Conservation (phyloP, 2,329 filamentous ascomycete species). For the Ophiostoma populinum region DNA sequence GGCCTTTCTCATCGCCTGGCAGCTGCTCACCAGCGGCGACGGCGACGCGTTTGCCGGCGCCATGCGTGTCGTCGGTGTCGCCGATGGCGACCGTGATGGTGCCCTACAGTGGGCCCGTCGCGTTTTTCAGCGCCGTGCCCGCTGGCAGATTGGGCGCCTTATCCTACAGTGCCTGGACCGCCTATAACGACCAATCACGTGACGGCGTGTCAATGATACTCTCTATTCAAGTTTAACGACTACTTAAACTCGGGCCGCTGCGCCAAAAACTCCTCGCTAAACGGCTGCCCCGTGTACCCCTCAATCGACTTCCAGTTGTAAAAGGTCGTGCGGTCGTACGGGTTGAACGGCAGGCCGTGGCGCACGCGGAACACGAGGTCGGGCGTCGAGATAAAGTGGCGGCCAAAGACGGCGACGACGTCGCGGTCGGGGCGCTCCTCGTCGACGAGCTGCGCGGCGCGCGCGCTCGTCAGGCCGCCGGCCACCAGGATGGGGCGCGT, state of each 20-base stretch:
- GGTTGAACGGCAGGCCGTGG: not conserved
- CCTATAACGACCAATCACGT: not conserved
- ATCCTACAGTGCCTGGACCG: conserved; percentile 17
- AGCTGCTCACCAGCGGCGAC: conserved; percentile 14
- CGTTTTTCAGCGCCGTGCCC: conserved; percentile 16
- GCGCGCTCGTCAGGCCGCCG: not conserved
- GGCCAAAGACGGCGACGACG: not conserved
- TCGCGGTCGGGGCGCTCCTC: not conserved
- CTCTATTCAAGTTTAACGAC: too few relatives aligned
- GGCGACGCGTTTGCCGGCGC: conserved; percentile 15
- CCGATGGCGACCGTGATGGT: conserved; percentile 16
- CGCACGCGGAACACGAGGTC: conserved; percentile 1
- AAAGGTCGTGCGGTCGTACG: not conserved
- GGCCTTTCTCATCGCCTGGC: conserved; percentile 24
- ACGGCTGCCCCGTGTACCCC: conserved; percentile 2
- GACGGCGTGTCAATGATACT: not conserved
- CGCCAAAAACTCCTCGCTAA: conserved; percentile 1
- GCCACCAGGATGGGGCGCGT: not conserved
- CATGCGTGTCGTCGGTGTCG: conserved; percentile 10
- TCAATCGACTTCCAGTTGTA: not conserved
- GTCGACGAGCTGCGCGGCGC: not conserved
- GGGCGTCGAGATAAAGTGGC: not conserved
- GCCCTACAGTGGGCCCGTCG: conserved; percentile 17
- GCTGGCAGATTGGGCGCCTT: conserved; percentile 18
- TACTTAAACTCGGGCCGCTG: not conserved